Conservation (phyloP, 2,329 filamentous ascomycete genomes). For the Colletotrichum gloeosporioides region DNA sequence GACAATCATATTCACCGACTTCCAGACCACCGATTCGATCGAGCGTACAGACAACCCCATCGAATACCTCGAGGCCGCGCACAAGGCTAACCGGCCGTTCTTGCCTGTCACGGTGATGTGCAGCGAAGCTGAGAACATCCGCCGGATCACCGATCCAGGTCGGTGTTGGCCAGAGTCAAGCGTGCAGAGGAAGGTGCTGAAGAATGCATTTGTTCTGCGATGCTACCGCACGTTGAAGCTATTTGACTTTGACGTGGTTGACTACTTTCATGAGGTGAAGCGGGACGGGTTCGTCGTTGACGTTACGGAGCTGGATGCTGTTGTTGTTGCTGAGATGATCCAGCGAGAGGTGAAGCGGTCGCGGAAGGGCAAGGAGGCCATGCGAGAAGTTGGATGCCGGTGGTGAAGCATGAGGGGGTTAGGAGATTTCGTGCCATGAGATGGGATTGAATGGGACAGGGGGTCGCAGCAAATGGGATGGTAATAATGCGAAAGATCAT, state of each 20-base stretch:
- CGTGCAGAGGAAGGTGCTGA: not conserved
- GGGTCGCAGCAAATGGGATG: too few species aligned
- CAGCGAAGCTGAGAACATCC: not conserved
- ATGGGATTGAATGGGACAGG: too few species aligned
- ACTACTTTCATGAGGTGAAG: not conserved
- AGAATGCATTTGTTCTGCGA: not conserved
- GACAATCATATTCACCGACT: not conserved
- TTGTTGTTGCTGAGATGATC: not conserved
- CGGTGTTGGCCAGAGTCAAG: not conserved
- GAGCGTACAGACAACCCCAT: not conserved
- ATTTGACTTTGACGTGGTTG: not conserved
- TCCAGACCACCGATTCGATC: not conserved
- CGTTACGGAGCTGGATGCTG: not conserved
- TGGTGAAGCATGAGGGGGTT: fast-evolving
- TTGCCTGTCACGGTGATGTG: not conserved
- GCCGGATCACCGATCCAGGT: not conserved
- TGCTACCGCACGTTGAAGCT: not conserved
- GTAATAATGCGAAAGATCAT: too few species aligned
- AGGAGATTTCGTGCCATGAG: fast-evolving
- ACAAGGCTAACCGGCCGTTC: not conserved
- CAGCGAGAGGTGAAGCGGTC: not conserved
- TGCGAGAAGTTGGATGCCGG: not conserved
- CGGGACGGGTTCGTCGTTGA: not conserved
- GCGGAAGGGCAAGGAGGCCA: not conserved
- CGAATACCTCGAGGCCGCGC: not conserved